These are phyloP conservation scores for Uronychia setigera DNA, from an alignment of 73 alveolate species.

Conservation along the genomic window DNA sequence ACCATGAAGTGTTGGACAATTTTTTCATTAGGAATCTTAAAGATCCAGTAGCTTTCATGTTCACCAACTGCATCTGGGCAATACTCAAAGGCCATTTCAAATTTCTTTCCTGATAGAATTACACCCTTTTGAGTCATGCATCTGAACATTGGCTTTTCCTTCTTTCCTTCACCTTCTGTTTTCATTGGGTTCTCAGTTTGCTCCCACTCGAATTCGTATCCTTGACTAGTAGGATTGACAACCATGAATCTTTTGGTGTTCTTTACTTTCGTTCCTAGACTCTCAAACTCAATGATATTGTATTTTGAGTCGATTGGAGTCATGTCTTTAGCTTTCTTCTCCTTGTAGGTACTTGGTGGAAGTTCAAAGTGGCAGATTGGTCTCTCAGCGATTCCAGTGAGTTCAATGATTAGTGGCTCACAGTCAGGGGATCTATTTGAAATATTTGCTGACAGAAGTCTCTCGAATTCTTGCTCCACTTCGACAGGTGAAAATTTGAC, in stretches of 20 bases:
- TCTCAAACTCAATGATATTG: slow-evolving; percentile 96
- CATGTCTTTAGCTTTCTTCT: slow-evolving; percentile 94
- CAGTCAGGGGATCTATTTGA: slow-evolving; percentile 88
- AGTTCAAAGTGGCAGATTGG: slow-evolving; percentile 98
- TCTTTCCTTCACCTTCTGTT: slow-evolving; percentile 55
- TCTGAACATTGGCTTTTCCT: slow-evolving; percentile 80
- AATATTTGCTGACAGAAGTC: slow-evolving; percentile 89
- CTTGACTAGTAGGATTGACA: slow-evolving; percentile 98
- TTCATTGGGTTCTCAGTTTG: slow-evolving; percentile 67
- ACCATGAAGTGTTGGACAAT: slow-evolving; percentile 95
- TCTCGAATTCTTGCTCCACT: slow-evolving; percentile 91
- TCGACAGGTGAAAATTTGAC: slow-evolving; percentile 97
- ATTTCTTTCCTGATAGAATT: slow-evolving; percentile 98
- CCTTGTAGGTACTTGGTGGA: slow-evolving; percentile 86
- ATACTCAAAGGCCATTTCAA: slow-evolving; percentile 98
- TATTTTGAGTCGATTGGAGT: slow-evolving; percentile 70
- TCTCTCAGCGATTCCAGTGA: slow-evolving; percentile 97
- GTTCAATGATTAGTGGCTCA: slow-evolving; percentile 91
- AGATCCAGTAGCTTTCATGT: slow-evolving; percentile 98
- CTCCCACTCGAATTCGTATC: slow-evolving; percentile 99
- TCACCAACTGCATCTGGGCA: slow-evolving; percentile 98
- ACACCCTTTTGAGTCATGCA: slow-evolving; percentile 97
- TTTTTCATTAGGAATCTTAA: slow-evolving; percentile 96
- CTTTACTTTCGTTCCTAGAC: slow-evolving; percentile 97
- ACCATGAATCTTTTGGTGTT: slow-evolving; percentile 99